Base-by-base conservation (phyloP, 2,329 filamentous ascomycete species). In the Teratosphaeriaceae sp. region DNA sequence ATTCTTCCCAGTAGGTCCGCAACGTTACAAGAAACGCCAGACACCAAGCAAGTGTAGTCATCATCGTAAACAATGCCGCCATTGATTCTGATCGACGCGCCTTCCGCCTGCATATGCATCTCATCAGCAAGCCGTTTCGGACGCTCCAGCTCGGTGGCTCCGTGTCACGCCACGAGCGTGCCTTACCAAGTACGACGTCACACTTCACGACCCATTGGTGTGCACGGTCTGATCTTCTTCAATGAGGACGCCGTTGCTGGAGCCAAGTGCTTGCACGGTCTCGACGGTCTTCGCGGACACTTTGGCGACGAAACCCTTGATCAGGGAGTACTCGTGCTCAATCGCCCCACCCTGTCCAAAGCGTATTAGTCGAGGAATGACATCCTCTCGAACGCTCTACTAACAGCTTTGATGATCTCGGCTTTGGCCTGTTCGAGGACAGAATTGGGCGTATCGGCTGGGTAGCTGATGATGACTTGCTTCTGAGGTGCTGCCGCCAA, bases 381-480 rank as follows among this genome's bases (percentile, higher is more conserved):
- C 16, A 15, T 27, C 19, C 9, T 20, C n/a, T 11, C 12, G 20
- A 5, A 36, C 11, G n/a, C n/a, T n/a, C n/a, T 16, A 40, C 41
- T 40, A 15, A 52, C 85, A 29, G 80, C 81, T 35, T 80, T 71
- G 40, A 72, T 66, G 55, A 95, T 81, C 2, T 78, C 76, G 31
- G 82, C 66, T 71, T 84, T 92, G 34, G 86, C 88, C 43, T 84
- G 65, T 18, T 80, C 69, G 23, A 95, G 64, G 26, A 94, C 69
- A 26, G 71, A 73, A 50, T 83, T 70, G 16, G 87, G 82, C 55
- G 80, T 84, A 37, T 78, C 73, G 40, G 80, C 70, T 19, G 84
- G 79, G 60, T 88, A 95, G 58, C 77, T 86, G 57, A 96, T 74
- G 55, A 96, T 81, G 50, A 94, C 79, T 26, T 79, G 78, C 65